phyloP scores from a whole-genome alignment of 257 asterid species.

The Petunia axillaris region DNA sequence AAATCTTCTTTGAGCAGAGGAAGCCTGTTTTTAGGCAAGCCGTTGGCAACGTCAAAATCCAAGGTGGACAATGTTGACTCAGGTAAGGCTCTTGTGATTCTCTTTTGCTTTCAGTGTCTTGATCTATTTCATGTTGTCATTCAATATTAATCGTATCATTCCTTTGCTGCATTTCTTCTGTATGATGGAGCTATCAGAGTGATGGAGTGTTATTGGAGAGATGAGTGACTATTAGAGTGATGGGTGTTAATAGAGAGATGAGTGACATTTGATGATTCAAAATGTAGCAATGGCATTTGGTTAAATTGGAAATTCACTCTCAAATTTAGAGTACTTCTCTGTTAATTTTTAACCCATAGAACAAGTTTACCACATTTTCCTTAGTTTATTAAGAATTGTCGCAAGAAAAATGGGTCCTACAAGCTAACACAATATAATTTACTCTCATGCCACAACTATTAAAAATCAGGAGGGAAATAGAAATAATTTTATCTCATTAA shows the following conservation, averaged over 20 bases:
- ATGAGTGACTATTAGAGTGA: background rate
- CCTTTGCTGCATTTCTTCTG: constrained; percentile 9
- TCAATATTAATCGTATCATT: background rate
- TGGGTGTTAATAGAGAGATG: background rate
- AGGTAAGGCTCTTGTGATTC: constrained; percentile 44
- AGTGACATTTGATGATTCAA: constrained; percentile 4
- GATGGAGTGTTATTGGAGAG: background rate
- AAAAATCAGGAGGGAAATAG: background rate
- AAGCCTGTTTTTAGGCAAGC: constrained; percentile 41
- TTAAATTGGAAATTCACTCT: background rate
- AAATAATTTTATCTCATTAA: background rate
- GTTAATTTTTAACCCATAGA: background rate
- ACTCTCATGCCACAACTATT: background rate
- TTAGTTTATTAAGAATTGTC: constrained; percentile 5
- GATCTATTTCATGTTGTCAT: constrained; percentile 21
- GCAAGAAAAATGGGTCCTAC: background rate
- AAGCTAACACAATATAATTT: background rate
- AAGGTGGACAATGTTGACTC: constrained; percentile 46
- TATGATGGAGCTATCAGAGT: background rate
- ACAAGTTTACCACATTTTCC: background rate
- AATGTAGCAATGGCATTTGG: background rate
- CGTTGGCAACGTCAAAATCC: constrained; percentile 44
- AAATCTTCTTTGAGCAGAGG: constrained; percentile 53
- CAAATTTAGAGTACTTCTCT: constrained; percentile 1
- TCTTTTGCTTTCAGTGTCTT: constrained; percentile 1